Base-by-base conservation (phyloP, 108 stramenopile species). In the Skeletonema grethae region DNA sequence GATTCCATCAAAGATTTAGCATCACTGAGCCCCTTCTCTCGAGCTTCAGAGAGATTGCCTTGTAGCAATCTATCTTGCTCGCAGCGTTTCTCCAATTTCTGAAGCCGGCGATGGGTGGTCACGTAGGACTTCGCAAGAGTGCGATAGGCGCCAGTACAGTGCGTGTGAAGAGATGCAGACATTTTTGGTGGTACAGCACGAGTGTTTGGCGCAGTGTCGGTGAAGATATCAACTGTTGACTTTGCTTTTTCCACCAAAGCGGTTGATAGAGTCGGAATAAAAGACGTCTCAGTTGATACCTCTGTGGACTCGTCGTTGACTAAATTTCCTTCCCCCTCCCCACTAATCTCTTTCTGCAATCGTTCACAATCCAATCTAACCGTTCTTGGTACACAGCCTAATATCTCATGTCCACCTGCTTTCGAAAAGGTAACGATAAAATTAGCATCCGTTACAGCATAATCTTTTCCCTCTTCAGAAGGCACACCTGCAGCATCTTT, bases 1-100 rank as follows among this genome's bases (percentile, higher is more conserved):
- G 84, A 84, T 32, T 98, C 97, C 69, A 81, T 75, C 43, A 91
- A 70, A 59, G 88, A 90, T n/a, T 84, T 81, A 8, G 97, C 96
- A 70, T 96, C 94, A 20, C 67, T 81, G 34, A 98, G 73, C 10
- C 90, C 93, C 77, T 88, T 93, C 79, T 95, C 97, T 65, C 96
- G 85, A 2, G 90, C 85, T 57, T 98, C 98, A 15, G 90, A 84
- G 22, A 98, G 68, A 45, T 76, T 71, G 8, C 98, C 98, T 32
- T 90, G 84, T 3, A 96, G 79, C 10, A 97, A 69, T 10, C 89
- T 81, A 80, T 98, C 98, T 76, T 93, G 86, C 55, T 96, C 90
- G 63, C 92, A 93, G 53, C 93, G 82, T 55, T 85, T 89, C 60
- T 97, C 96, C 71, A 96, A 81, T 67, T 91, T 89, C 39, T 84